A percentile compares a stretch with the other conserved stretches of the same genome.
These are phyloP conservation scores for Aquanectria penicillioides DNA, from an alignment of 2,329 filamentous ascomycete species.

Conservation along the genomic window DNA sequence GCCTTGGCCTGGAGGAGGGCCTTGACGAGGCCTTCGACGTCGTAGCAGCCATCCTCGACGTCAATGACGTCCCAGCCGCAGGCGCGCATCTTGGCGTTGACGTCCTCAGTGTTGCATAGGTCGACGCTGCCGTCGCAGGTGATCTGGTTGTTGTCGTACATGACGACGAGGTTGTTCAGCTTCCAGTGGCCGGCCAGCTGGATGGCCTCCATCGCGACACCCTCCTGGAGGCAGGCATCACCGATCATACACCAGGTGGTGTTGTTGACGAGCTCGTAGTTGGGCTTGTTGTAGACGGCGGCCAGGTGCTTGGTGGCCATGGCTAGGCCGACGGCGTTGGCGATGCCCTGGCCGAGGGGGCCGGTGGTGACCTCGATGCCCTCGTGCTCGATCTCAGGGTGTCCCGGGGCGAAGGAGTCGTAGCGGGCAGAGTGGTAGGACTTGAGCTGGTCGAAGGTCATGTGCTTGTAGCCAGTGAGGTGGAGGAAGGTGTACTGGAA, in stretches of 20 bases:
- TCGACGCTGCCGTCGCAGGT: constrained; percentile 68
- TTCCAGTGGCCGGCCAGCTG: constrained; percentile 64
- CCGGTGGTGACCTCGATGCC: constrained; percentile 69
- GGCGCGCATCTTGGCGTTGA: constrained; percentile 67
- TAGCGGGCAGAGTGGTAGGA: constrained; percentile 57
- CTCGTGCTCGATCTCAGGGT: constrained; percentile 67
- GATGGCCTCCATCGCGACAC: constrained; percentile 66
- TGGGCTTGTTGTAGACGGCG: constrained; percentile 62
- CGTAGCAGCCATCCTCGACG: constrained; percentile 61
- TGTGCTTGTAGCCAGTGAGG: constrained; percentile 61
- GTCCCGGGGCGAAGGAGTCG: constrained; percentile 63
- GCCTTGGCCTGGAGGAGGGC: constrained; percentile 57
- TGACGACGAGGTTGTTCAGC: constrained; percentile 65
- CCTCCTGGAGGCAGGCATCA: constrained; percentile 68
- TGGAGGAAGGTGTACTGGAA: constrained; percentile 66
- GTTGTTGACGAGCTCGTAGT: constrained; percentile 59
- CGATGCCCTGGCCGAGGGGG: constrained; percentile 68
- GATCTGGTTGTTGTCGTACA: constrained; percentile 71
- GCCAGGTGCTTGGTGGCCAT: constrained; percentile 66
- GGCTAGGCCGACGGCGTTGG: constrained; percentile 68
- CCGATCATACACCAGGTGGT: constrained; percentile 67
- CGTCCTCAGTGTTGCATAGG: constrained; percentile 62
- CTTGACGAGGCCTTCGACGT: constrained; percentile 53
- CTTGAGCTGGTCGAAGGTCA: constrained; percentile 67
- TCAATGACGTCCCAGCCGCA: constrained; percentile 66